Base-by-base conservation (phyloP, 2,329 filamentous ascomycete species). In the Colletotrichum graminicola region DNA sequence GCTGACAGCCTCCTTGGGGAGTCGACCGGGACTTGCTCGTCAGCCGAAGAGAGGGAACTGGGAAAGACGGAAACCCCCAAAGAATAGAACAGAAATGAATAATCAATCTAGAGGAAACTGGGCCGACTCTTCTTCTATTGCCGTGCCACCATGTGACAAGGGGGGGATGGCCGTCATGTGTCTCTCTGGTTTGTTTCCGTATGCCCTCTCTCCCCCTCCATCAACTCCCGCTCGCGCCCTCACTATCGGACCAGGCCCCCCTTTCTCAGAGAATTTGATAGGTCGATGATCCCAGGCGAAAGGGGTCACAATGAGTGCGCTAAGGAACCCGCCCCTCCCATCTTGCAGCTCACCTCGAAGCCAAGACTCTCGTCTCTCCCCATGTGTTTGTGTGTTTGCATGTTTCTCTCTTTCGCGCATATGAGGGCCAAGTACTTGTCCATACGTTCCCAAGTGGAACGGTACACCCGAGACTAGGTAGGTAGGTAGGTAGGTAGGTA, bases 111-210 rank as follows among this genome's bases (percentile, higher is more conserved):
- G 45, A 51, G 32, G n/a, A 45, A n/a, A 36, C 47, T 14, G 32
- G 12, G 12, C 59, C n/a, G n/a, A 1, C 23, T 51, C 45, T 62
- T 51, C 45, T 62, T 62, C 45, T 62, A 62, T 26, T 51, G 32
- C 23, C 16, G 62, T 66, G 55, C 47, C 63, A 70, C 47, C 32
- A 36, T 18, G 21, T 21, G n/a, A 29, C 59, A 62, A 32, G 47
- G 16, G 18, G 12, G 32, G 14, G 10, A 43, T 8, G 29, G 63
- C 14, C 34, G 63, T 67, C 63, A 55, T 70, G 67, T 67, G 67
- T 26, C 23, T 23, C 54, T 32, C 29, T 51, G 43, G 11, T 21
- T n/a, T 5, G 4, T 39, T 16, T 47, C 52, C 34, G 23, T 23
- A 36, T 41, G n/a, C 29, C 18, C 21, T 55, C 23, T 29, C 39